phyloP scores from a whole-genome alignment of 805 yeast species.

The Metschnikowia matae region DNA sequence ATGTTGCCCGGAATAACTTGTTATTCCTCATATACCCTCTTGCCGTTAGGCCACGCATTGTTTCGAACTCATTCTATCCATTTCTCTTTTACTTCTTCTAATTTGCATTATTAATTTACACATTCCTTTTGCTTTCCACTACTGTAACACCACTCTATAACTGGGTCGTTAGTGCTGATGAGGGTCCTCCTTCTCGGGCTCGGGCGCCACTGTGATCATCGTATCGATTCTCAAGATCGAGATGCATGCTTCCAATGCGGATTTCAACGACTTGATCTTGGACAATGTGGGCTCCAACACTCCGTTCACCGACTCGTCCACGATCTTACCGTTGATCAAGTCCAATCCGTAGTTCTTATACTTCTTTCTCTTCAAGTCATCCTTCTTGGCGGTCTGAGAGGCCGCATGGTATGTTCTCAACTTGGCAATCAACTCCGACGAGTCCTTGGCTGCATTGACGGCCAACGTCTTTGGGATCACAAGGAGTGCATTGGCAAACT shows the following conservation, averaged over 20 bases:
- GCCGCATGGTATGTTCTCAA: conserved; percentile 96
- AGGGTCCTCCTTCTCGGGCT: conserved; percentile 85
- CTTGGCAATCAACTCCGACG: conserved; percentile 91
- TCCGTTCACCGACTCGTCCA: conserved; percentile 78
- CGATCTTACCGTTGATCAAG: conserved; percentile 84
- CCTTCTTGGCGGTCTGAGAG: conserved; percentile 76
- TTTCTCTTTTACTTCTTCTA: neutral
- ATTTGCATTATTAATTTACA: conserved; percentile 4
- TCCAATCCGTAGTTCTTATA: conserved; percentile 93
- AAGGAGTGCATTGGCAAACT: conserved; percentile 86
- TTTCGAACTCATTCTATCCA: neutral
- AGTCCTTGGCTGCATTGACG: conserved; percentile 95
- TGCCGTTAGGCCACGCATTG: neutral
- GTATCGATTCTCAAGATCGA: conserved; percentile 97
- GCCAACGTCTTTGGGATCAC: conserved; percentile 96
- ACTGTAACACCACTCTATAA: neutral
- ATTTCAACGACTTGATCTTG: conserved; percentile 86
- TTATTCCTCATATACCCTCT: neutral
- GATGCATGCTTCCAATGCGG: conserved; percentile 97
- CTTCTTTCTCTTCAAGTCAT: conserved; percentile 79
- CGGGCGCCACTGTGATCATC: conserved; percentile 96
- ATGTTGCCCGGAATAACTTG: neutral
- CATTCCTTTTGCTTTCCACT: no score
- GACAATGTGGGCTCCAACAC: conserved; percentile 94
- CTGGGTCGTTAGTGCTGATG: conserved; percentile 60